phyloP scores from a whole-genome alignment of 768 basidiomycete species.

The Lactarius evosmus region DNA sequence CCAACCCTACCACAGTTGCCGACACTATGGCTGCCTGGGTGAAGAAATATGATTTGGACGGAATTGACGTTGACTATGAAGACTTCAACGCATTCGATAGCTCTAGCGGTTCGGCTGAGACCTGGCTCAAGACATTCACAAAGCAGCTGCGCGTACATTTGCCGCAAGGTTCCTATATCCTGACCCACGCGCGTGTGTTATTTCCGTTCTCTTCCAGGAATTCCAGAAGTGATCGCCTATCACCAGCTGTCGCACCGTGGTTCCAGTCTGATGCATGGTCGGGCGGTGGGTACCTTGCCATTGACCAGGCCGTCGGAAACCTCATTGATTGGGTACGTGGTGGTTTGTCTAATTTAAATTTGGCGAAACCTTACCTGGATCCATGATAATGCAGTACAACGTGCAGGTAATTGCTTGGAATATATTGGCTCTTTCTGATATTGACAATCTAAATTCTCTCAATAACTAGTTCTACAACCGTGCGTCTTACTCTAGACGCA shows the following conservation, averaged over 20 bases:
- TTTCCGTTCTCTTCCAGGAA: neutral
- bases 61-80: conserved; percentile 58
- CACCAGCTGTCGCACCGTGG: conserved; percentile 6
- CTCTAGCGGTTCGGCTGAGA: conserved; percentile 50
- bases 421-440: neutral
- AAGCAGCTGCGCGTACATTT: conserved; percentile 37
- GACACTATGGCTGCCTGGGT: conserved; percentile 47
- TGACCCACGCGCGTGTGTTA: conserved; percentile 39
- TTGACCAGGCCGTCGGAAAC: conserved; percentile 40
- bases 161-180: conserved; percentile 36
- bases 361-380: neutral
- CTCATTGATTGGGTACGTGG: conserved; percentile 44
- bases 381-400: conserved; percentile 38
- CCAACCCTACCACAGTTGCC: conserved; percentile 41
- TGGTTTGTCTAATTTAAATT: neutral
- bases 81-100: conserved; percentile 60
- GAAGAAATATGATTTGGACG: conserved; percentile 46
- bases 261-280: conserved; percentile 38
- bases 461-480: conserved; percentile 43
- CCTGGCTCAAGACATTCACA: conserved; percentile 41
- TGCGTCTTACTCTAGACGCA: conserved; percentile 23
- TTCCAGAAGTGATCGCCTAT: neutral
- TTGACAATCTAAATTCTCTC: neutral
- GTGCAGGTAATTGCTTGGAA: conserved; percentile 35
- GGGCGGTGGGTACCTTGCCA: conserved; percentile 42